Evolutionary conservation across 768 basidiomycete genomes (phyloP), one percentile per base, ranked within the genome.

Genomic region (Albatrellus ellisii): DNA sequence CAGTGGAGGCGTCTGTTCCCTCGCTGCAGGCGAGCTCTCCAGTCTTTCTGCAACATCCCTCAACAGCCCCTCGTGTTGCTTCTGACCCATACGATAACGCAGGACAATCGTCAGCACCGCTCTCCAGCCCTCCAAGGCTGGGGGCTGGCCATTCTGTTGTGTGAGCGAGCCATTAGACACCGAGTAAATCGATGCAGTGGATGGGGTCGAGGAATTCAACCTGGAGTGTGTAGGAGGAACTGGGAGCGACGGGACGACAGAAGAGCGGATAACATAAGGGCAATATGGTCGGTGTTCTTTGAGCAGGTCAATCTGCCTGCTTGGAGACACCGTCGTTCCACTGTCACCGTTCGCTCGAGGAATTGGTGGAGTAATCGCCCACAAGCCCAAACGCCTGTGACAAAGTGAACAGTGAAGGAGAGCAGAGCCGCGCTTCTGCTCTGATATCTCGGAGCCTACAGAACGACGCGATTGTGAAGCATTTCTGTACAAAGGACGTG

Each of bases 271-370:
- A 22, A 84, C 72, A 47, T 86, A 89, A n/a, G 86, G 86, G 50
- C 87, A 89, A 51, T 83, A 86, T 2, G 82, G 80, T 21, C 86
- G 71, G 55, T 89, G 87, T 57, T 90, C 86, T 52, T 77, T 80
- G 36, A 87, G 57, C 27, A 88, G 54, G 55, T 90, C 85, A 41
- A 89, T 75, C 17, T 71, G 72, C 40, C 83, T 51, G 14, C 51
- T 53, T 40, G 45, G 55, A 4, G 44, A 10, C 50, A 50, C 47
- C 49, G 62, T 29, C 26, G 47, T 4, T 36, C 38, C 14, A 26
- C 43, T 17, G 26, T 39, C 26, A n/a, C 25, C 46, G 33, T 44
- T 48, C 36, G 45, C 38, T 22, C 15, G 44, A 15, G 45, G 42
- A n/a, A 49, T 27, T 9, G 53, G 44, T 4, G 43, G 29, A 11